Percentiles rank a stretch among this genome's conserved stretches.
Evolutionary conservation across 139 green algal species (phyloP).

Genomic region (Micractinium conductrix): DNA sequence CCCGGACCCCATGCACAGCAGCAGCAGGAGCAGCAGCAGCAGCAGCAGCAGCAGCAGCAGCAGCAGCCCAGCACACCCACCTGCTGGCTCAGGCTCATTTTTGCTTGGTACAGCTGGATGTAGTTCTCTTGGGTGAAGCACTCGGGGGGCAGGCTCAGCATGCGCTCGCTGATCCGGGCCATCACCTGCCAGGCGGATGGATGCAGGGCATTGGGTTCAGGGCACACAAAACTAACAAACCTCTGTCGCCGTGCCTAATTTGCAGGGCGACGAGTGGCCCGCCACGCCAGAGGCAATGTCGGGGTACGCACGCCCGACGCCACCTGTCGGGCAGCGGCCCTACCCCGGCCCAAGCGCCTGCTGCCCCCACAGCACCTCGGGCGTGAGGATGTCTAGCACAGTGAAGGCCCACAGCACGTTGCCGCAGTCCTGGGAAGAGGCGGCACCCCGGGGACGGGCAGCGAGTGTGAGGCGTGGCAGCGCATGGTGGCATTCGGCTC

Average conservation of each 20-base stretch:
- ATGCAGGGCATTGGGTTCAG: neutral
- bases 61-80: neutral
- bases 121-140: constrained; percentile 42
- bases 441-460: neutral
- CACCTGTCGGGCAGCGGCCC: too few relatives aligned
- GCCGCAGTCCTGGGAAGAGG: constrained; percentile 39
- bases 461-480: too few relatives aligned
- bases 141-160: constrained; percentile 4
- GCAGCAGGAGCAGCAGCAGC: too few relatives aligned
- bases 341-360: too few relatives aligned
- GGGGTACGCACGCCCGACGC: too few relatives aligned
- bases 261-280: too few relatives aligned
- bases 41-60: neutral
- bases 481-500: too few relatives aligned
- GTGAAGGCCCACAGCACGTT: constrained; percentile 51
- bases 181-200: neutral
- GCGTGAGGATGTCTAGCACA: constrained; percentile 40
- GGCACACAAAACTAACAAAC: too few relatives aligned
- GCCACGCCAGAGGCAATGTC: too few relatives aligned
- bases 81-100: constrained; percentile 40
- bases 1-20: too few relatives aligned
- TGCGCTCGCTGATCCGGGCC: constrained; percentile 11
- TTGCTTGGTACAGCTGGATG: constrained; percentile 54
- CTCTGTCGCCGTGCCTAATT: too few relatives aligned
- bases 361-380: too few relatives aligned